These are phyloP conservation scores for Alternaria sp. DNA, from an alignment of 2,329 filamentous ascomycete species.

Conservation along the genomic window DNA sequence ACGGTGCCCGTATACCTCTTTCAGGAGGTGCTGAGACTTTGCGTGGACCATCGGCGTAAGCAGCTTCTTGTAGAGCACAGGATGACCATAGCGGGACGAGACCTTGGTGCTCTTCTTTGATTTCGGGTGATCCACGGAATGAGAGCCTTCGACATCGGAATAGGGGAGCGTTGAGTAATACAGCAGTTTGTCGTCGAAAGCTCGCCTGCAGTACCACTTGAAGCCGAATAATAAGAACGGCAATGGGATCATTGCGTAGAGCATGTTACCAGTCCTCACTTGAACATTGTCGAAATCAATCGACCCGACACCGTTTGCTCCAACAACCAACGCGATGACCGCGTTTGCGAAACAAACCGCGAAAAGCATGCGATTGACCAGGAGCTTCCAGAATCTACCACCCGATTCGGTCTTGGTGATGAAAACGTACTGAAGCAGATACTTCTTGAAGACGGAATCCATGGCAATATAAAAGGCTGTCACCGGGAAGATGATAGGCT, in stretches of 20 bases:
- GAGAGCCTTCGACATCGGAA: constrained; percentile 59
- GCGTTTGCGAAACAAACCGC: constrained; percentile 77
- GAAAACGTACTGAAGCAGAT: constrained; percentile 82
- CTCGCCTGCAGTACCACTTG: constrained; percentile 79
- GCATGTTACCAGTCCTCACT: constrained; percentile 54
- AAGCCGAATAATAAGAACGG: constrained; percentile 80
- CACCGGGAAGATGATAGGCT: constrained; percentile 84
- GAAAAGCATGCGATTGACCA: constrained; percentile 93
- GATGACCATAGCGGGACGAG: constrained; percentile 82
- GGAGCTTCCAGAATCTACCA: constrained; percentile 85
- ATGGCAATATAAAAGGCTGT: constrained; percentile 87
- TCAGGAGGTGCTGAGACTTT: constrained; percentile 83
- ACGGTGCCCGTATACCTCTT: constrained; percentile 81
- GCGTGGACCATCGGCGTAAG: constrained; percentile 83
- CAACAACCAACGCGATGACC: constrained; percentile 78
- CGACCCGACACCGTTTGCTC: constrained; percentile 64
- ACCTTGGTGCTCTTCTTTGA: constrained; percentile 64
- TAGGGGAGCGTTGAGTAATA: constrained; percentile 71
- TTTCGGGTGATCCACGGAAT: constrained; percentile 42
- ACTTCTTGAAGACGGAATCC: constrained; percentile 91
- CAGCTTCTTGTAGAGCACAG: constrained; percentile 75
- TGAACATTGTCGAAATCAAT: constrained; percentile 46
- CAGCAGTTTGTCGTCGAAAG: constrained; percentile 79
- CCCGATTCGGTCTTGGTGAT: constrained; percentile 96
- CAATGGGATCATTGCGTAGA: constrained; percentile 74